Conservation (phyloP, 495 filamentous ascomycete species). For the Podospora fimiseda region DNA sequence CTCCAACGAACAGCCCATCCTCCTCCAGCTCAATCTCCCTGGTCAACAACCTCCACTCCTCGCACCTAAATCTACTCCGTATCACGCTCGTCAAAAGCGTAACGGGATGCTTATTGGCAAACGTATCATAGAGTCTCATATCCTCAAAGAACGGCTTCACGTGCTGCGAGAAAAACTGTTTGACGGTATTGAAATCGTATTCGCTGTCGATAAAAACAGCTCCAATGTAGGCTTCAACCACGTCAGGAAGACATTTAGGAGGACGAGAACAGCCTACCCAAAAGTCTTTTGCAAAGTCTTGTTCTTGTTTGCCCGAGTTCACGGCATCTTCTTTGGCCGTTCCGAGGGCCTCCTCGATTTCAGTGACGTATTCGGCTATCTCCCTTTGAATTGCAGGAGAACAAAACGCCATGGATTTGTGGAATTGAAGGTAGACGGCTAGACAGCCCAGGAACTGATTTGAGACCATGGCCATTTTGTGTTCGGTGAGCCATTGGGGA, state of each 20-base stretch:
- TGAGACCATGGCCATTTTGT: constrained; percentile 99
- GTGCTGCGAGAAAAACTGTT: constrained; percentile 66
- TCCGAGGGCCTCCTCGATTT: constrained; percentile 53
- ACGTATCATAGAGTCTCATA: constrained; percentile 82
- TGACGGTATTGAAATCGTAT: constrained; percentile 68
- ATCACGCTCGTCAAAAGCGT: constrained; percentile 41
- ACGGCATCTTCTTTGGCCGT: constrained; percentile 37
- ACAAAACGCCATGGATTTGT: constrained; percentile 64
- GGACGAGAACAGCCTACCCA: constrained; percentile 66
- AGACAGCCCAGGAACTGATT: constrained; percentile 90
- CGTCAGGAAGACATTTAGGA: constrained; percentile 83
- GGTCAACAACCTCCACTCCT: constrained; percentile 35
- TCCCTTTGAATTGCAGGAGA: constrained; percentile 52
- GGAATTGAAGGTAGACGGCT: constrained; percentile 67
- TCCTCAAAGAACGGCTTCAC: constrained; percentile 77
- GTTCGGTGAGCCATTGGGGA: constrained; percentile 96
- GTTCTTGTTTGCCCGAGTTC: constrained; percentile 20
- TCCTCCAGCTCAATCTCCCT: constrained; percentile 11
- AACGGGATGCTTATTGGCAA: constrained; percentile 81
- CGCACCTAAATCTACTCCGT: constrained; percentile 40
- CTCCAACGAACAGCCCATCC: constrained; percentile 17
- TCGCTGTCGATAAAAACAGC: constrained; percentile 88
- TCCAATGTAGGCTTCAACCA: constrained; percentile 84
- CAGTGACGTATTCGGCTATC: constrained; percentile 62
- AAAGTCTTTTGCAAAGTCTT: constrained; percentile 62